Evolutionary conservation across 1,139 yeast genomes (phyloP).

Genomic region (Lipomyces yarrowii): DNA sequence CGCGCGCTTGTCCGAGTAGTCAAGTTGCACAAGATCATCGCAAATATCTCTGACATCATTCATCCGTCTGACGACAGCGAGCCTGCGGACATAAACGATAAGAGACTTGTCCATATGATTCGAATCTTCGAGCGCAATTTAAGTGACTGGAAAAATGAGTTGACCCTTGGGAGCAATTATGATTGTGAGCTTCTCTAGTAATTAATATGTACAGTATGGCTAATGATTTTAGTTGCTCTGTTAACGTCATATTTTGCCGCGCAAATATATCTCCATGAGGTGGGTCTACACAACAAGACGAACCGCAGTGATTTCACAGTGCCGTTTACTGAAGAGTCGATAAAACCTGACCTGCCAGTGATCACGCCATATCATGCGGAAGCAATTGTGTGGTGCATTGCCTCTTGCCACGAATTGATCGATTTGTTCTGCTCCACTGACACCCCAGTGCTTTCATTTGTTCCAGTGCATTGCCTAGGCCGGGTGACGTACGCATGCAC

Average conservation of each 20-base stretch:
- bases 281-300: conserved; percentile 19
- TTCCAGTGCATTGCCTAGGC: conserved; percentile 14
- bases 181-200: background rate
- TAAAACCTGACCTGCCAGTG: conserved; percentile 3
- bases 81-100: conserved; percentile 13
- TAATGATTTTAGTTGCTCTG: background rate
- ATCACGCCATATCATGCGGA: conserved; percentile 20
- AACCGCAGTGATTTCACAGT: conserved; percentile 15
- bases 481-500: conserved; percentile 25
- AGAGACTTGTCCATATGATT: conserved; percentile 9
- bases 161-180: conserved; percentile 4
- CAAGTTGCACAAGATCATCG: conserved; percentile 50
- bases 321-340: conserved; percentile 17
- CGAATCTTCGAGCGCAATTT: conserved; percentile 15
- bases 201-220: background rate
- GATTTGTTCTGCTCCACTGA: conserved; percentile 21
- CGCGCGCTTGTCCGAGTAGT: conserved; percentile 59
- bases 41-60: conserved; percentile 8
- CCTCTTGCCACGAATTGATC: conserved; percentile 18
- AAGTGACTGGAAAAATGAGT: conserved; percentile 10
- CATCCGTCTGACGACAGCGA: conserved; percentile 13
- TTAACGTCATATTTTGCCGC: conserved; percentile 12
- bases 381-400: conserved; percentile 23
- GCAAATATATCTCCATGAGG: conserved; percentile 24
- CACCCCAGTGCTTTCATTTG: background rate